Evolutionary conservation across 345 rosid genomes (phyloP), one percentile per base, ranked within the genome.

Genomic region (Bruguiera gymnorhiza): DNA sequence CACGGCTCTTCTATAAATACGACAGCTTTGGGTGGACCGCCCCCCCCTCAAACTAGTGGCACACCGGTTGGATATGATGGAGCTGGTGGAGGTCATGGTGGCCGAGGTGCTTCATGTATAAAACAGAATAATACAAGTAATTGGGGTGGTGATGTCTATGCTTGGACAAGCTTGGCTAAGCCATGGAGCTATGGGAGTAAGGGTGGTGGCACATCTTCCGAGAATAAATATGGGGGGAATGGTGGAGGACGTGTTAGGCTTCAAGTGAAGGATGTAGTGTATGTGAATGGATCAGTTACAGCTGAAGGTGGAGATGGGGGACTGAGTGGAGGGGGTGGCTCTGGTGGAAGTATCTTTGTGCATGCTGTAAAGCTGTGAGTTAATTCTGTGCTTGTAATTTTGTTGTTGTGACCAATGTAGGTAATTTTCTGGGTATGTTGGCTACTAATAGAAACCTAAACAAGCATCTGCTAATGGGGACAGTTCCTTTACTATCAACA

Each of bases 71-170:
- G 90, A 29, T 71, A 55, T 74, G 97, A 89, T 66, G 96, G 98
- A 68, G 93, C 93, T 23, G 98, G 97, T 81, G 98, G 98, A 72
- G 98, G 97, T 24, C 98, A 94, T 79, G 98, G 98, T 32, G 98
- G 98, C 20, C 84, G 98, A 64, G 98, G 96, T 73, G 97, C 98
- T 80, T 91, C 97, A 8, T 91, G 98, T 78, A 62, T 74, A 75
- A 86, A 76, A 76, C 84, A 82, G 54, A 87, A 84, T 56, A 70
- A 69, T 36, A 83, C 88, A 24, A 87, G 78, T 69, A 81, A 77
- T 78, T 91, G 98, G 98, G 98, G 97, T 57, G 98, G 97, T 66
- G 97, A 94, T 77, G 97, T 91, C 68, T 94, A 94, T 84, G 78
- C 93, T 32, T 94, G 98, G 97, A 84, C 93, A 66, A 79, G 87